Evolutionary conservation across 2,329 filamentous ascomycete species (phyloP), one percentile per base, ranked within the genome.

Genomic region (Cladophialophora bantiana): DNA sequence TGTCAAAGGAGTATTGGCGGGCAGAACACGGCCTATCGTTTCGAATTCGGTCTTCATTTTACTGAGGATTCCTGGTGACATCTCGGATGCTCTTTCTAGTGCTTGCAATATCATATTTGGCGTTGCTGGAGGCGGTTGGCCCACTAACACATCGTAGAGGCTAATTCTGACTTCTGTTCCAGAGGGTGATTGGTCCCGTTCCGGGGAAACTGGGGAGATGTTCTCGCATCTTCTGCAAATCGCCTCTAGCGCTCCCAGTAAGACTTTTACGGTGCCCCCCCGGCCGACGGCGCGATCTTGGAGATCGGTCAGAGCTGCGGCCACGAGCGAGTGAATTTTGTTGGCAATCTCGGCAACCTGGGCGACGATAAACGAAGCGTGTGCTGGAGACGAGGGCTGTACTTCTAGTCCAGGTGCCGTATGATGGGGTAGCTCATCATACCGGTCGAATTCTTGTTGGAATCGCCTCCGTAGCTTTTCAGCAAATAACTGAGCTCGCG

Each of bases 381-480:
- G 48, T 10, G 7, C 20, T 18, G 9, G 20, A 12, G 48, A 15
- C 20, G 10, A 20, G 48, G 48, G 18, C 13, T 15, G 48, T 18
- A 18, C 7, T 53, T 7, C 48, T 12, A 18, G 9, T 18, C 9
- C 48, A 53, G 7, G 48, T 26, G 9, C 7, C 13, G 48, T 26
- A 20, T 12, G 48, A 12, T 26, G 12, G 48, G 13, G 7, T 7
- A 53, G 9, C 20, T 53, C 13, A 18, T 53, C 48, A 26, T 53
- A 53, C 48, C 48, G 48, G 13, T 53, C 48, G 20, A 53, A 53
- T 20, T 10, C 48, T 15, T 20, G 13, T 53, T 53, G 13, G 20
- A 53, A 53, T 53, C 48, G 48, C 20, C 48, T 12, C 20, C 20
- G 48, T 9, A 53, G 18, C 20, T 53, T 53, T 20, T 53, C 48